Evolutionary conservation across 257 asterid genomes (phyloP).

Genomic region (Lavandula angustifolia): DNA sequence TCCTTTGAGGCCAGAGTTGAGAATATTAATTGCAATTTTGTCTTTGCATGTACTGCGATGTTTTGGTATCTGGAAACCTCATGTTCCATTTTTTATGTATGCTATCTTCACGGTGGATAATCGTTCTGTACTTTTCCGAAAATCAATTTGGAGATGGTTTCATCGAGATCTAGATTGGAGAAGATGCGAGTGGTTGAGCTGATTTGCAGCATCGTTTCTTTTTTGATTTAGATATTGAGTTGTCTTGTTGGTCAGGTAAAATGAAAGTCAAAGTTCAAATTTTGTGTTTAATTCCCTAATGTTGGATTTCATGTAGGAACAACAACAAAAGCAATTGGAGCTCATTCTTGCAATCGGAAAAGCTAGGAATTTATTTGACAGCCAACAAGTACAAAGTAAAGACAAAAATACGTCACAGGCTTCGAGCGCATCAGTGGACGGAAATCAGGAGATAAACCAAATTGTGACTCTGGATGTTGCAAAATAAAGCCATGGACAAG

Average conservation of each 20-base stretch:
- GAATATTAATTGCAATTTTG: background rate
- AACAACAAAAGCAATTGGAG: constrained; percentile 77
- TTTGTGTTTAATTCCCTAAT: constrained; percentile 7
- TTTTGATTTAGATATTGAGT: background rate
- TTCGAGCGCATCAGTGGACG: constrained; percentile 24
- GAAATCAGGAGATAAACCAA: constrained; percentile 36
- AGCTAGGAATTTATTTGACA: constrained; percentile 36
- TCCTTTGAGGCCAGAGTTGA: background rate
- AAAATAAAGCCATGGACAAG: constrained; percentile 39
- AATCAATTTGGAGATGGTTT: background rate
- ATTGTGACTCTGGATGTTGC: constrained; percentile 37
- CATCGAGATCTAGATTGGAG: background rate
- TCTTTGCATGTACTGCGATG: background rate
- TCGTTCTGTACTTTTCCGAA: background rate
- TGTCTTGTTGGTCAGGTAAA: background rate
- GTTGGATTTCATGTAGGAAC: constrained; percentile 53
- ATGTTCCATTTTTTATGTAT: background rate
- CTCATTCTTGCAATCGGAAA: constrained; percentile 57
- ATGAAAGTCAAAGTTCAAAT: background rate
- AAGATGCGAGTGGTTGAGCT: too few relatives aligned
- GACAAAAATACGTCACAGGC: constrained; percentile 27
- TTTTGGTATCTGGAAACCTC: too few relatives aligned
- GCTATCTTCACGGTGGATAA: background rate
- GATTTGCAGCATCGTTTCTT: background rate
- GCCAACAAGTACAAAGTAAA: constrained; percentile 17